phyloP scores from a whole-genome alignment of 306 rosid species.

The Trichosanthes cucumerina region DNA sequence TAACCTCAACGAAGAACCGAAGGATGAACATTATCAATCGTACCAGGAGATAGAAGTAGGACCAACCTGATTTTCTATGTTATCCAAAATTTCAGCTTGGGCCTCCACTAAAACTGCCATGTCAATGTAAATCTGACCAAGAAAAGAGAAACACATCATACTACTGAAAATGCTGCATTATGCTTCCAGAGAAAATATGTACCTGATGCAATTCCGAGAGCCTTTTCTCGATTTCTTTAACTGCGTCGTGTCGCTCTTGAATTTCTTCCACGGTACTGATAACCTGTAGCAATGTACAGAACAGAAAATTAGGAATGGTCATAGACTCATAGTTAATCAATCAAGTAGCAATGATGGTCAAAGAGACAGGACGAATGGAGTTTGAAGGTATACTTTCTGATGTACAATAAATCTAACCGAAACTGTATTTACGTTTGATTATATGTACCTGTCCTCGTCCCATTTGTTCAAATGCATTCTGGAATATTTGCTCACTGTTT shows the following conservation, averaged over 20 bases:
- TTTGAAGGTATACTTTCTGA: neutral
- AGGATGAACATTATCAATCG: constrained; percentile 3
- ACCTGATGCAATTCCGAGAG: constrained; percentile 97
- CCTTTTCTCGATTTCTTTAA: constrained; percentile 84
- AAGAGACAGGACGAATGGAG: neutral
- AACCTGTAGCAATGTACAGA: constrained; percentile 35
- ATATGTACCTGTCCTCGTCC: constrained; percentile 83
- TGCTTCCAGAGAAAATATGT: constrained; percentile 1
- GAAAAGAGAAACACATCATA: neutral
- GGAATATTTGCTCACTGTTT: constrained; percentile 92
- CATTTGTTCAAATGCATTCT: constrained; percentile 69
- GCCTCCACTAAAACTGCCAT: constrained; percentile 95
- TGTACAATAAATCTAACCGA: neutral
- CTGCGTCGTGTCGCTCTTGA: constrained; percentile 90
- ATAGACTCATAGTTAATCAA: neutral
- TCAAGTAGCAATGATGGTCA: neutral
- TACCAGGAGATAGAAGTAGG: neutral
- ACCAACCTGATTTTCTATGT: constrained; percentile 93
- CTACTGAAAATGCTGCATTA: neutral
- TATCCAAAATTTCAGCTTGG: constrained; percentile 82
- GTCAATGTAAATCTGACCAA: constrained; percentile 73
- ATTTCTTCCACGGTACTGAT: constrained; percentile 84
- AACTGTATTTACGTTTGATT: neutral
- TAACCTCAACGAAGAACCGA: constrained; percentile 51
- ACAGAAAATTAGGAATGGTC: neutral